Evolutionary conservation across 345 rosid genomes (phyloP), one percentile per base, ranked within the genome.

Genomic region (Linum trigynum): DNA sequence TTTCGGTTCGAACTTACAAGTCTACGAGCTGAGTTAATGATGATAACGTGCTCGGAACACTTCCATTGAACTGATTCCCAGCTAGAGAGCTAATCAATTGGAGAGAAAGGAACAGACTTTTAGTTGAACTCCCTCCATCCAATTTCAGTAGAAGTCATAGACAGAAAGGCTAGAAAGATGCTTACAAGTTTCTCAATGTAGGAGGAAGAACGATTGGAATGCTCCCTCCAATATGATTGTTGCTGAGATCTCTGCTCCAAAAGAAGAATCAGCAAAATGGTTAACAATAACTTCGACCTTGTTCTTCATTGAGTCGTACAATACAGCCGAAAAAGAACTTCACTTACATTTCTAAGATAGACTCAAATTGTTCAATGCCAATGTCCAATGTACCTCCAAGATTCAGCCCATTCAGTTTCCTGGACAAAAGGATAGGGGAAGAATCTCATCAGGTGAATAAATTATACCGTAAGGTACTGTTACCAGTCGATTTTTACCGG

Each of bases 161-260:
- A 15, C 36, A 59, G 0, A 38, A 32, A 51, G 35, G 67, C 32
- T 23, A 23, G 32, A 23, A 23, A 23, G 7, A 50, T 40, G 81
- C 92, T 17, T 70, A 94, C 99, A 94, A 62, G 74, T 78, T 84
- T 51, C 75, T 72, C 74, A 94, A 68, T 55, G 95, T 82, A 57
- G 64, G 72, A 7, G 99, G 99, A 76, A 90, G 74, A 73, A 68
- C 77, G 58, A 76, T 78, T 4, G 97, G 99, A 69, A 94, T 77
- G 58, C 72, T 81, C 77, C 99, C 99, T 62, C 87, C 85, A 16
- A 94, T 86, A 66, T 78, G 89, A 75, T 94, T 94, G 80, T 81
- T 73, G 76, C 96, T 87, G 57, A 94, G 73, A 82, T 88, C 97
- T 75, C 99, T 94, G 91, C 67, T 68, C 71, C 72, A 57, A 15